These are phyloP conservation scores for Metschnikowia anglica DNA, from an alignment of 805 yeast species.

Conservation along the genomic window DNA sequence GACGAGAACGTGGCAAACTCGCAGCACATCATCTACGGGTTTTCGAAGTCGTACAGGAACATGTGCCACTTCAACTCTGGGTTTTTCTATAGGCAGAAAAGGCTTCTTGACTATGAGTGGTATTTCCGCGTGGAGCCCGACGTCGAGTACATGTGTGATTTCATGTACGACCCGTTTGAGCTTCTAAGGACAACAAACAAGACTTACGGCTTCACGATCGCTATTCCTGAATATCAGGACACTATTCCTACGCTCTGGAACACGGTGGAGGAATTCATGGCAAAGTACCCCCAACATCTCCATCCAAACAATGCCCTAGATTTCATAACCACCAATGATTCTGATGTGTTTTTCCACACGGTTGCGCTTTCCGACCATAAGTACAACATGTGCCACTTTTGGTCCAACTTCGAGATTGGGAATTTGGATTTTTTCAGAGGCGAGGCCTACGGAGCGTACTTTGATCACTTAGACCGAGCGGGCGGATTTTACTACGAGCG, in stretches of 20 bases:
- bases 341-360: conserved; percentile 23
- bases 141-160: conserved; percentile 54
- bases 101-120: conserved; percentile 49
- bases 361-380: conserved; percentile 15
- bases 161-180: conserved; percentile 54
- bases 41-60: conserved; percentile 50
- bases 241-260: conserved; percentile 55
- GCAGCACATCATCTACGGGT: conserved; percentile 45
- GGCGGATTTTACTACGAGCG: conserved; percentile 60
- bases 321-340: conserved; percentile 47
- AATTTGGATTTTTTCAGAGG: conserved; percentile 51
- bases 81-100: conserved; percentile 48
- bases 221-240: conserved; percentile 52
- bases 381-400: conserved; percentile 77
- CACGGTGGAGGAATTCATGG: conserved; percentile 47
- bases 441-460: conserved; percentile 44
- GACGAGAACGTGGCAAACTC: conserved; percentile 26
- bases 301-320: conserved; percentile 48
- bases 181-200: conserved; percentile 43
- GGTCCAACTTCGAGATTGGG: conserved; percentile 64
- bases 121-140: conserved; percentile 64
- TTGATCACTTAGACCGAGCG: conserved; percentile 43
- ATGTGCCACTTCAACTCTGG: conserved; percentile 81
- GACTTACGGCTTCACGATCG: conserved; percentile 50
- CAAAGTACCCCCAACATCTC: conserved; percentile 42